Conservation (phyloP, 2,329 filamentous ascomycete species). For the Aspergillus sp. region DNA sequence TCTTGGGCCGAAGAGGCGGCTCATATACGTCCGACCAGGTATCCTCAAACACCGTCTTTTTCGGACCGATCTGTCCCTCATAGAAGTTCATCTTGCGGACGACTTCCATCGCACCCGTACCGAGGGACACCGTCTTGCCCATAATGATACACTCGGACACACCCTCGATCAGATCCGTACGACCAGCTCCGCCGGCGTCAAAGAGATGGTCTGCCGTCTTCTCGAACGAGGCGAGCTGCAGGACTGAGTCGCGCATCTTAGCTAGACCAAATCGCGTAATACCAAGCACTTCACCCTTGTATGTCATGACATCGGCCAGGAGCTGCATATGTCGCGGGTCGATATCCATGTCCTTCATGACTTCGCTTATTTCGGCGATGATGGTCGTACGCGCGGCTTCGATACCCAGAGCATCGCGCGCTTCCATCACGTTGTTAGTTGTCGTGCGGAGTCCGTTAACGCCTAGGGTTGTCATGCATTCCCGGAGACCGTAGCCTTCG, state of each 20-base stretch:
- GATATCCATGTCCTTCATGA: conserved; percentile 93
- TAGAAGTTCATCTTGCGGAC: conserved; percentile 66
- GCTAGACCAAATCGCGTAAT: conserved; percentile 94
- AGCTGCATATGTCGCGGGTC: conserved; percentile 97
- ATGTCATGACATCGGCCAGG: conserved; percentile 96
- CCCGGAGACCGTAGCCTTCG: conserved; percentile 83
- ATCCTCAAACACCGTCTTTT: conserved; percentile 62
- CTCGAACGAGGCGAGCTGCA: conserved; percentile 93
- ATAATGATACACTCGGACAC: conserved; percentile 97
- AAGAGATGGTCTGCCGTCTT: conserved; percentile 98
- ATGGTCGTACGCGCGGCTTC: conserved; percentile 89
- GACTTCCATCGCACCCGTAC: conserved; percentile 87
- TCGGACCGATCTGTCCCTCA: conserved; percentile 49
- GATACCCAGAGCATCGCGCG: conserved; percentile 78
- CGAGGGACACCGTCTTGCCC: conserved; percentile 86
- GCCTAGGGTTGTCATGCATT: conserved; percentile 89
- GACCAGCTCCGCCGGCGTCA: conserved; percentile 85
- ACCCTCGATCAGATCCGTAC: conserved; percentile 84
- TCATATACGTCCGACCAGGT: conserved; percentile 30
- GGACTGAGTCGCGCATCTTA: conserved; percentile 90
- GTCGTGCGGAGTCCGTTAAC: conserved; percentile 67
- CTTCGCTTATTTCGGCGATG: conserved; percentile 73
- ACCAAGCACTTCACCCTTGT: conserved; percentile 91
- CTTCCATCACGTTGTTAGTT: conserved; percentile 88
- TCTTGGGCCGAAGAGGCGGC: conserved; percentile 10